Base-by-base conservation (phyloP, 2,329 filamentous ascomycete species). In the Emericellopsis cladophorae region DNA sequence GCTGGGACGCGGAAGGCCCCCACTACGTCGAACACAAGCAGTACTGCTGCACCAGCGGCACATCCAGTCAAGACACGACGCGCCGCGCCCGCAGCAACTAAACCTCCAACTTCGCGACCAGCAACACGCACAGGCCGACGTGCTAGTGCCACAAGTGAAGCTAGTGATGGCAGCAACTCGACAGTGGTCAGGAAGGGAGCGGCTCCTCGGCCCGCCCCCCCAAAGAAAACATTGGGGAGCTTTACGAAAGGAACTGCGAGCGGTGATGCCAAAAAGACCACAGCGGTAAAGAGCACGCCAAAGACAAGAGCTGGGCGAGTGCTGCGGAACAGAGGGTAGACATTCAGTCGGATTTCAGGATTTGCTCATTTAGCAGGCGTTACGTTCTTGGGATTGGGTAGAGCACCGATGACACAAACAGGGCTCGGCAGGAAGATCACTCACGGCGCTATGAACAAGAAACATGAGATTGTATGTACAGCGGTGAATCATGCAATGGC, bases 91-190 rank as follows among this genome's bases (percentile, higher is more conserved):
- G 45, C 60, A 21, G 51, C 65, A 16, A 50, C 54, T n/a, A 62
- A 59, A 39, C 60, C 62, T 22, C 48, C 55, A 23, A 46, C 54
- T 14, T 51, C 58, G 10, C 55, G 60, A 29, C 56, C 60, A 26
- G 60, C 61, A 16, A 72, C 70, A 29, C 67, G 69, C 44, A 68
- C 64, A 31, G 63, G 61, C 42, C 66, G 70, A 45, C 68, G 74
- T 54, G 59, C 64, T 52, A 84, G 80, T 50, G 69, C 63, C 48
- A 67, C 65, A 42, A 83, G 79, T 54, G 78, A 78, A 52, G 67
- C 72, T 14, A 83, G 78, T 49, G 75, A 81, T 42, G 67, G 62
- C 5, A 84, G 79, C 56, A 73, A 72, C 12, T 72, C 74, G 7
- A 84, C 81, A 0, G 76, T 83, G 18, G 67, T 81, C 35, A 72